Conservation (phyloP, 1,284 basidiomycete species). For the Mycena sp. region DNA sequence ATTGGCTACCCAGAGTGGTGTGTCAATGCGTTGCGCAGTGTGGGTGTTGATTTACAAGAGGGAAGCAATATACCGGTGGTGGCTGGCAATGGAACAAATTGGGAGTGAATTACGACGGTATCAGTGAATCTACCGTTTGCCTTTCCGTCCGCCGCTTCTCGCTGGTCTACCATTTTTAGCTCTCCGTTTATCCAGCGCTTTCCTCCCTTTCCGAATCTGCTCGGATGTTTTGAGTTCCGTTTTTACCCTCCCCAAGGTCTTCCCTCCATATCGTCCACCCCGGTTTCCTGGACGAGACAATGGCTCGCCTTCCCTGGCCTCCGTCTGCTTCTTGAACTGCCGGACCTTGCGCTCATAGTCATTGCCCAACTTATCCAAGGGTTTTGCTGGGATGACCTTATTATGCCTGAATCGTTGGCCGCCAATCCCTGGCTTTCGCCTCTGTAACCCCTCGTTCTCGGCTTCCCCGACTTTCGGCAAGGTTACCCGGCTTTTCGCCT, state of each 20-base stretch:
- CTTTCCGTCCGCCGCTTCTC: constrained; percentile 40
- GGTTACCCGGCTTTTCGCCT: constrained; percentile 74
- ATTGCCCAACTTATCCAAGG: constrained; percentile 72
- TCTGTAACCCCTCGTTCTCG: constrained; percentile 58
- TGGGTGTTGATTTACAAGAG: constrained; percentile 79
- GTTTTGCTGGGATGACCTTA: constrained; percentile 68
- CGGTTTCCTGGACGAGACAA: constrained; percentile 34
- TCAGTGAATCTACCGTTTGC: constrained; percentile 48
- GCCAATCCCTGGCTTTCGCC: constrained; percentile 46
- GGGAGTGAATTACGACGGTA: constrained; percentile 64
- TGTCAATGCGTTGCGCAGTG: constrained; percentile 78
- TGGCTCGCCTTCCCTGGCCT: constrained; percentile 29
- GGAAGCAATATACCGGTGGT: constrained; percentile 40
- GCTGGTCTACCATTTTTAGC: constrained; percentile 81
- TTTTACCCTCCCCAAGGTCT: constrained; percentile 69
- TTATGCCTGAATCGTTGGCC: constrained; percentile 76
- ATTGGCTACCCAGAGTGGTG: constrained; percentile 85
- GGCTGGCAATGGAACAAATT: constrained; percentile 72
- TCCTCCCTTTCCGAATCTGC: constrained; percentile 83
- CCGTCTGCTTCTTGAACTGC: constrained; percentile 64
- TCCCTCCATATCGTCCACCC: constrained; percentile 62
- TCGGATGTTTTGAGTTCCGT: constrained; percentile 86
- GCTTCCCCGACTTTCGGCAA: constrained; percentile 87
- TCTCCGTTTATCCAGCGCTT: constrained; percentile 65
- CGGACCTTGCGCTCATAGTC: constrained; percentile 79